phyloP scores from a whole-genome alignment of 768 basidiomycete genomes.

The Collybia nuda region DNA sequence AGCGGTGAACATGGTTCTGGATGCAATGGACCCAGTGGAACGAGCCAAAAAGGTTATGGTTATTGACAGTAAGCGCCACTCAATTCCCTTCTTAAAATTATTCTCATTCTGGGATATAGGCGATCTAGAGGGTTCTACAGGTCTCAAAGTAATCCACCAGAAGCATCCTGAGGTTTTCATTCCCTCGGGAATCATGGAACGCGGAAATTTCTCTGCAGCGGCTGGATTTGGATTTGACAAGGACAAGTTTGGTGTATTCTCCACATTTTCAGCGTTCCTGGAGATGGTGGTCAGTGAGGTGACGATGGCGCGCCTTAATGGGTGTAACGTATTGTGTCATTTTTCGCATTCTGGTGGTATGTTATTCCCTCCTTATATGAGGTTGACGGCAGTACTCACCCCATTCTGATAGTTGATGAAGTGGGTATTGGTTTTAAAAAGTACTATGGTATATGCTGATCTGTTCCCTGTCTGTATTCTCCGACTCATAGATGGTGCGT shows the following conservation, averaged over 20 bases:
- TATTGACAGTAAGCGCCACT: conserved; percentile 67
- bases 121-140: conserved; percentile 88
- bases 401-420: conserved; percentile 54
- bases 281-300: conserved; percentile 90
- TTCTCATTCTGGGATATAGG: conserved; percentile 33
- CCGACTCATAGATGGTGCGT: conserved; percentile 27
- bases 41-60: conserved; percentile 81
- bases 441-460: neutral
- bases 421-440: conserved; percentile 25
- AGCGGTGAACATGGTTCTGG: conserved; percentile 77
- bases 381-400: too few relatives aligned
- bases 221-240: conserved; percentile 85
- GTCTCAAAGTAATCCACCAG: conserved; percentile 84
- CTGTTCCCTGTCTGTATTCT: neutral
- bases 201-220: conserved; percentile 81
- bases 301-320: conserved; percentile 91
- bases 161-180: conserved; percentile 89
- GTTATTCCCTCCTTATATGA: conserved; percentile 14
- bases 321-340: conserved; percentile 85
- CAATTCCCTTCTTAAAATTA: conserved; percentile 1
- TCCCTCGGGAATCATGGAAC: conserved; percentile 85
- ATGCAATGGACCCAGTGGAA: conserved; percentile 73
- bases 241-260: conserved; percentile 85
- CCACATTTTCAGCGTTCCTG: conserved; percentile 88
- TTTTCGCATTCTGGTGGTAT: conserved; percentile 86